Percentiles rank a stretch among this genome's conserved stretches.
Conservation (phyloP, 1,284 basidiomycete species). For the Singerocomus inundabilis region DNA sequence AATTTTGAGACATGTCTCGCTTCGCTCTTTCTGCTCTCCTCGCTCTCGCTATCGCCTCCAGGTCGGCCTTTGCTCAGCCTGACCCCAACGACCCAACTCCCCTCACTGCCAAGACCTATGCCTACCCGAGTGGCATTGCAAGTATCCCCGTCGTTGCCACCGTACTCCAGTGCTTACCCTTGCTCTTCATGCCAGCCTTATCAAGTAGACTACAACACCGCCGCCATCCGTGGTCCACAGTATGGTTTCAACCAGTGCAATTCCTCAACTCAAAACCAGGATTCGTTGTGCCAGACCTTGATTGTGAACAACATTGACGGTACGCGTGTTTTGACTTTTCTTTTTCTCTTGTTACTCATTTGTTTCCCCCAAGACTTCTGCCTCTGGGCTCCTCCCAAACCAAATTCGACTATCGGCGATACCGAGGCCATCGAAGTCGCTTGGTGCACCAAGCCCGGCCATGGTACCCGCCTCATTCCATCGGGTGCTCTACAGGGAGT, state of each 20-base stretch:
- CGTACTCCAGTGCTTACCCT: neutral
- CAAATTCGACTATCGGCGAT: slow-evolving; percentile 44
- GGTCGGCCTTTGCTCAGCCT: slow-evolving; percentile 35
- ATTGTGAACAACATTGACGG: slow-evolving; percentile 35
- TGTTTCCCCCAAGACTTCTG: slow-evolving; percentile 36
- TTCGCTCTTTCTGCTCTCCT: slow-evolving; percentile 43
- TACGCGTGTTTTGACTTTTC: slow-evolving; percentile 5
- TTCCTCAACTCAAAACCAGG: slow-evolving; percentile 44
- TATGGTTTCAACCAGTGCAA: slow-evolving; percentile 47
- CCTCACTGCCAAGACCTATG: slow-evolving; percentile 49
- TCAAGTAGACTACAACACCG: slow-evolving; percentile 46
- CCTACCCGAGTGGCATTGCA: slow-evolving; percentile 49
- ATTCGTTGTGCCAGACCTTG: slow-evolving; percentile 44
- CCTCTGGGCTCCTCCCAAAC: slow-evolving; percentile 37
- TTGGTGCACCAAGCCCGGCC: slow-evolving; percentile 57
- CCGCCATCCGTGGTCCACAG: slow-evolving; percentile 42
- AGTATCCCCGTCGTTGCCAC: slow-evolving; percentile 18
- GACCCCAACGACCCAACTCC: slow-evolving; percentile 42
- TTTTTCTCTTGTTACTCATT: neutral
- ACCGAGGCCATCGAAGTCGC: slow-evolving; percentile 59
- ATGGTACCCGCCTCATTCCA: slow-evolving; percentile 59
- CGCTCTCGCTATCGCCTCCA: slow-evolving; percentile 36
- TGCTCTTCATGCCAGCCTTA: slow-evolving; percentile 27
- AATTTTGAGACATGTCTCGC: slow-evolving; percentile 42
- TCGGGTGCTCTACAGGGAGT: slow-evolving; percentile 47